A percentile compares a stretch with the other conserved stretches of the same genome.
Evolutionary conservation across 164 flowering plant genomes (phyloP).

Genomic region (Magnolia officinalis): DNA sequence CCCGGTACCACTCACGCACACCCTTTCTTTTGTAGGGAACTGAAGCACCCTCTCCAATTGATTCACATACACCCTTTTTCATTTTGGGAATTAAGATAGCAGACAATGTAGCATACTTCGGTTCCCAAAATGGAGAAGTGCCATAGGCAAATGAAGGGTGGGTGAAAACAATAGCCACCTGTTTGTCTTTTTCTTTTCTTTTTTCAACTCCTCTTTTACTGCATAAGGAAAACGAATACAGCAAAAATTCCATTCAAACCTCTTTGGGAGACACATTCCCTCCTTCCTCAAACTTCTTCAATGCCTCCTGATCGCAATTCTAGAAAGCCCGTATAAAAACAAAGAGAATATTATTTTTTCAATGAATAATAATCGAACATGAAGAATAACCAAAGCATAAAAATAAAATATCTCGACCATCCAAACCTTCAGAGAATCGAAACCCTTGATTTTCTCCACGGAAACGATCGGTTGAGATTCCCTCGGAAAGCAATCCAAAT

Average conservation of each 20-base stretch:
- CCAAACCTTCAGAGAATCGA: slow-evolving; percentile 53
- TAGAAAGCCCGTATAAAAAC: slow-evolving; percentile 15
- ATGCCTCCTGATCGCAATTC: slow-evolving; percentile 53
- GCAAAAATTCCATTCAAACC: slow-evolving; percentile 2
- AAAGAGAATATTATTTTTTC: not conserved
- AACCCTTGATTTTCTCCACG: slow-evolving; percentile 54
- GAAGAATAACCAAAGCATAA: not conserved
- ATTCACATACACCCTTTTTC: too few species aligned
- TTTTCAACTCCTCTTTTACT: too few species aligned
- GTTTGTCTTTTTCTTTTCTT: too few species aligned
- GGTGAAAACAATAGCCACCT: too few species aligned
- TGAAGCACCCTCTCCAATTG: too few species aligned
- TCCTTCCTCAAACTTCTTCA: slow-evolving; percentile 35
- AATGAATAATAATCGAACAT: not conserved
- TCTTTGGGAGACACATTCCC: slow-evolving; percentile 9
- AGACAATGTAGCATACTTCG: too few species aligned
- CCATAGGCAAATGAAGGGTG: too few species aligned
- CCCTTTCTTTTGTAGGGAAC: too few species aligned
- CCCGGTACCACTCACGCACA: too few species aligned
- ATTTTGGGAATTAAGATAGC: too few species aligned
- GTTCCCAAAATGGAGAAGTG: too few species aligned
- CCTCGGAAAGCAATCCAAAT: slow-evolving; percentile 52
- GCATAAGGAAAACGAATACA: too few species aligned
- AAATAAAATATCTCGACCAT: not conserved
- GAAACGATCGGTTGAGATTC: slow-evolving; percentile 30